Base-by-base conservation (phyloP, 2,329 filamentous ascomycete species). In the Sporothrix humicola region DNA sequence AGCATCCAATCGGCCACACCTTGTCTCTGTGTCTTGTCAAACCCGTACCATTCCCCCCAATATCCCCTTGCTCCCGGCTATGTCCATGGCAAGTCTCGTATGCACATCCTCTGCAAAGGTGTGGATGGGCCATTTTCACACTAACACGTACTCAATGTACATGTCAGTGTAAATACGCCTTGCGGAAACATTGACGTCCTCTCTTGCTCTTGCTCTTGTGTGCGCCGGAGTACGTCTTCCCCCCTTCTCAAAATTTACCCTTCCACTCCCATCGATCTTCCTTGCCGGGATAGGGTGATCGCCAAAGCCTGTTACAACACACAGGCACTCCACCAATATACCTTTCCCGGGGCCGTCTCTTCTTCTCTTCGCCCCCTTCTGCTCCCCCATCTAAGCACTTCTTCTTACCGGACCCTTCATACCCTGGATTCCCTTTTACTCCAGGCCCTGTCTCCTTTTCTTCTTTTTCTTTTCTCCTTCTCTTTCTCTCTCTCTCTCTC, bases 381-480 rank as follows among this genome's bases (percentile, higher is more conserved):
- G 59, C 31, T 17, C 46, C 46, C 65, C 65, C 65, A 68, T 68
- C 65, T 52, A 37, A 23, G 72, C 78, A 77, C 77, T 37, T 44
- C 44, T 63, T 37, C 56, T 54, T 68, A 37, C 63, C 58, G 65
- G 50, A 59, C 42, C 72, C 68, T 58, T 63, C 76, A 37, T 31
- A 71, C 66, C 59, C 72, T 72, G 17, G 65, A 54, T 48, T 52
- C 75, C 73, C 66, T 72, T 72, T 75, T 73, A 58, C 56, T 31
- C 50, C 17, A n/a, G 48, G 59, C 66, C 52, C 58, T 61, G 58
- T 58, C 61, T 54, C 66, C 23, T 50, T 69, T 23, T 42, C 37
- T 66, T 58, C 50, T 61, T 50, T 44, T 26, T 23, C 26, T 56
- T 56, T 70, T 50, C 31, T 37, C 44, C 50, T 17, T 23, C 13